Conservation (phyloP, 495 filamentous ascomycete genomes). For the Letharia lupina region DNA sequence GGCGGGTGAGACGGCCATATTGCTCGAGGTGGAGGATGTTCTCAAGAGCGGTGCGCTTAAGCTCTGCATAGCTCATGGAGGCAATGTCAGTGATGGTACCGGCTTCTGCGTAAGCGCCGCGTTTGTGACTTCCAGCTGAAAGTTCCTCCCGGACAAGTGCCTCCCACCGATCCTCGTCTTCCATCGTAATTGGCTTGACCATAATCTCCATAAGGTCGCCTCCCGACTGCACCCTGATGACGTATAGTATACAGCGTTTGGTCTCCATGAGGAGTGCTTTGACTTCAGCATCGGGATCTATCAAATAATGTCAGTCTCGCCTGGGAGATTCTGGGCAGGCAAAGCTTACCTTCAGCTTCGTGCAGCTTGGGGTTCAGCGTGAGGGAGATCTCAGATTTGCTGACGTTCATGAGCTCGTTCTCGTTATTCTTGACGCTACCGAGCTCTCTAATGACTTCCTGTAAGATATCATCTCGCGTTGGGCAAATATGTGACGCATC, state of each 20-base stretch:
- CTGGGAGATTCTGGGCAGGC: not conserved
- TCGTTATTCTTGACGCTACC: conserved; percentile 94
- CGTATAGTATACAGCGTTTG: conserved; percentile 93
- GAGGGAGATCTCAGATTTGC: conserved; percentile 83
- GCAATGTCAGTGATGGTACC: conserved; percentile 80
- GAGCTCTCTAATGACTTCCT: conserved; percentile 85
- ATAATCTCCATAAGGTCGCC: conserved; percentile 88
- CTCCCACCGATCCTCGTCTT: conserved; percentile 87
- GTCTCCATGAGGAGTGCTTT: conserved; percentile 96
- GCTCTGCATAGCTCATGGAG: conserved; percentile 78
- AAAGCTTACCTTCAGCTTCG: conserved; percentile 59
- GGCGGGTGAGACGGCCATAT: conserved; percentile 72
- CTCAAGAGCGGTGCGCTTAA: conserved; percentile 88
- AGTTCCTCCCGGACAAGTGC: conserved; percentile 77
- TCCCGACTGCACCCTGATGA: conserved; percentile 94
- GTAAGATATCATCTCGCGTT: conserved; percentile 74
- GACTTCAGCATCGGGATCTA: conserved; percentile 80
- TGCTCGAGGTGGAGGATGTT: conserved; percentile 86
- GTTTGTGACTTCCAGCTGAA: conserved; percentile 54
- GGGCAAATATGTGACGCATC: conserved; percentile 71
- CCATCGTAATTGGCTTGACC: conserved; percentile 73
- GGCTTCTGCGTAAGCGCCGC: conserved; percentile 83
- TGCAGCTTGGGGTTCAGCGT: conserved; percentile 87
- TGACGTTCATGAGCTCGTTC: conserved; percentile 77
- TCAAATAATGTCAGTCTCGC: conserved; percentile 9